These are phyloP conservation scores for Camelina laxa DNA, from an alignment of 345 rosid genomes.

Conservation along the genomic window DNA sequence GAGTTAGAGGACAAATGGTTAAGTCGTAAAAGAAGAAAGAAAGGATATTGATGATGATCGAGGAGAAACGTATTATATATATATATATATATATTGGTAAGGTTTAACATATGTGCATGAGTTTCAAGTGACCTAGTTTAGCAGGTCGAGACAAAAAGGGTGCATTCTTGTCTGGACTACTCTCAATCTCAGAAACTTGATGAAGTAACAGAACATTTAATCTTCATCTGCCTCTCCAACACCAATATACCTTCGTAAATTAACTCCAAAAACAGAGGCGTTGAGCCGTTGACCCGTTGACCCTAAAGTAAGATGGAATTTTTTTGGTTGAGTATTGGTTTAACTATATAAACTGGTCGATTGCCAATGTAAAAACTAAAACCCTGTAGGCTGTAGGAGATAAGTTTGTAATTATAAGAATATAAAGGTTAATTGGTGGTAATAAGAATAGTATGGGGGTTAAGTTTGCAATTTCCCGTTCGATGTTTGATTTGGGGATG, in stretches of 20 bases:
- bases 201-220: constrained; percentile 48
- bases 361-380: not conserved
- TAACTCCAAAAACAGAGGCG: not conserved
- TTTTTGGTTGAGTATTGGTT: no score
- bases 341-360: constrained; percentile 2
- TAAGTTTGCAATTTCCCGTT: constrained; percentile 8
- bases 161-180: constrained; percentile 41
- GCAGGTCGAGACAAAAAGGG: no score
- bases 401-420: not conserved
- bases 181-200: constrained; percentile 37
- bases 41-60: no score
- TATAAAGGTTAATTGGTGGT: not conserved
- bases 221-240: constrained; percentile 45
- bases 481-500: constrained; percentile 33
- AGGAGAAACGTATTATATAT: no score
- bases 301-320: no score
- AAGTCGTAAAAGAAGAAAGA: no score
- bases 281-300: no score
- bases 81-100: no score
- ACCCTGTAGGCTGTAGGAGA: not conserved
- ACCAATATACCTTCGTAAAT: constrained; percentile 41
- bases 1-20: constrained; percentile 25
- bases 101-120: no score
- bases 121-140: no score
- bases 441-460: constrained; percentile 27